A percentile compares a stretch with the other conserved stretches of the same genome.
Evolutionary conservation across 2,329 filamentous ascomycete genomes (phyloP).

Genomic region (Albophoma yamanashiensis): DNA sequence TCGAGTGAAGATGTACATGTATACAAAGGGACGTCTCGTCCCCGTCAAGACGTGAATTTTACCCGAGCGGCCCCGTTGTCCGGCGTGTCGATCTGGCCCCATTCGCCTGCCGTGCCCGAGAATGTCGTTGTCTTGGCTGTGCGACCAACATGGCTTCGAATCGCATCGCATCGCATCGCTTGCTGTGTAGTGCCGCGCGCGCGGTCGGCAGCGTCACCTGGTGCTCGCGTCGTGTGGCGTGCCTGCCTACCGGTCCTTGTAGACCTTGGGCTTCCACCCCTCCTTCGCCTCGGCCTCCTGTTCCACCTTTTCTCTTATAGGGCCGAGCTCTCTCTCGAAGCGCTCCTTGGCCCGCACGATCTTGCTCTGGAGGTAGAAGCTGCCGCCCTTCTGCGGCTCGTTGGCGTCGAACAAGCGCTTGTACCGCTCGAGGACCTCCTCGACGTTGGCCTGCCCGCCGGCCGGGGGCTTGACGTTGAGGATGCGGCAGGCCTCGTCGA

Average conservation of each 20-base stretch:
- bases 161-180: not conserved
- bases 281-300: slow-evolving; percentile 70
- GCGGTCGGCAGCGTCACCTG: not conserved
- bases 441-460: slow-evolving; percentile 64
- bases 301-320: slow-evolving; percentile 58
- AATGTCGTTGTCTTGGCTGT: not conserved
- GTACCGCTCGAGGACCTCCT: slow-evolving; percentile 75
- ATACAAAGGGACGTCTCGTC: slow-evolving; percentile 17
- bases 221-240: not conserved
- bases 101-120: not conserved
- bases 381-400: slow-evolving; percentile 89
- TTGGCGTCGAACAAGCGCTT: slow-evolving; percentile 93
- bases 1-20: slow-evolving; percentile 43
- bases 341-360: slow-evolving; percentile 82
- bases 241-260: slow-evolving; percentile 60
- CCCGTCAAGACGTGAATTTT: not conserved
- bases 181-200: not conserved
- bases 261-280: slow-evolving; percentile 91
- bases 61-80: not conserved
- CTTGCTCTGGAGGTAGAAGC: slow-evolving; percentile 98
- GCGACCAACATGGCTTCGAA: not conserved
- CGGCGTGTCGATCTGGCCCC: not conserved
- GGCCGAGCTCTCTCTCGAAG: slow-evolving; percentile 76
- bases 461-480: slow-evolving; percentile 83
- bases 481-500: slow-evolving; percentile 96